These are phyloP conservation scores for Boeremia lycopersici DNA, from an alignment of 2,329 filamentous ascomycete species.

Conservation along the genomic window DNA sequence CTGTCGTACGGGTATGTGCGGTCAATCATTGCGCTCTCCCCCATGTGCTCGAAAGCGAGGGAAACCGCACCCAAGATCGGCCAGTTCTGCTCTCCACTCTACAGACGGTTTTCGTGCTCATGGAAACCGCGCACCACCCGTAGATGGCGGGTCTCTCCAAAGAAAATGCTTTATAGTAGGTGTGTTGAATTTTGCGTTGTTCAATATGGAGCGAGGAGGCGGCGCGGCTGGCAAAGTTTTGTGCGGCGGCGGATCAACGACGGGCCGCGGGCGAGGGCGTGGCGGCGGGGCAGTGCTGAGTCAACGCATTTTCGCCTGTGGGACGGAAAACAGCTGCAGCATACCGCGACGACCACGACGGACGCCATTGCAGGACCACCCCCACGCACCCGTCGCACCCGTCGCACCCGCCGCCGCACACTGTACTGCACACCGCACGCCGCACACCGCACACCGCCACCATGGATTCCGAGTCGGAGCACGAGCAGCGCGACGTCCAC, in stretches of 20 bases:
- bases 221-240: slow-evolving; percentile 37
- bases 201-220: slow-evolving; percentile 54
- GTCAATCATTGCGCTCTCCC: slow-evolving; percentile 65
- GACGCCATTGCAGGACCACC: not conserved
- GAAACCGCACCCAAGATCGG: slow-evolving; percentile 66
- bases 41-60: slow-evolving; percentile 53
- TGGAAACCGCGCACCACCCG: slow-evolving; percentile 52
- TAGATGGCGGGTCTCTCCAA: slow-evolving; percentile 52
- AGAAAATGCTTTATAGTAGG: slow-evolving; percentile 59
- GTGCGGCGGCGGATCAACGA: slow-evolving; percentile 10
- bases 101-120: slow-evolving; percentile 65
- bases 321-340: slow-evolving; percentile 24
- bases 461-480: slow-evolving; percentile 51
- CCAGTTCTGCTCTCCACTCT: slow-evolving; percentile 59
- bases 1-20: too few species aligned
- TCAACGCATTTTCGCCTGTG: slow-evolving; percentile 44
- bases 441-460: slow-evolving; percentile 26
- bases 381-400: slow-evolving; percentile 7
- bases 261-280: slow-evolving; percentile 16
- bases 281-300: slow-evolving; percentile 40
- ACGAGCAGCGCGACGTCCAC: slow-evolving; percentile 42
- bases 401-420: not conserved
- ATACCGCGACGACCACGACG: not conserved
- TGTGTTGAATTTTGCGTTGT: slow-evolving; percentile 60
- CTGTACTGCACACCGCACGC: not conserved